Percentiles rank a stretch among this genome's conserved stretches.
phyloP scores from a whole-genome alignment of 2,329 filamentous ascomycete genomes.

The Westerdykella ornata region DNA sequence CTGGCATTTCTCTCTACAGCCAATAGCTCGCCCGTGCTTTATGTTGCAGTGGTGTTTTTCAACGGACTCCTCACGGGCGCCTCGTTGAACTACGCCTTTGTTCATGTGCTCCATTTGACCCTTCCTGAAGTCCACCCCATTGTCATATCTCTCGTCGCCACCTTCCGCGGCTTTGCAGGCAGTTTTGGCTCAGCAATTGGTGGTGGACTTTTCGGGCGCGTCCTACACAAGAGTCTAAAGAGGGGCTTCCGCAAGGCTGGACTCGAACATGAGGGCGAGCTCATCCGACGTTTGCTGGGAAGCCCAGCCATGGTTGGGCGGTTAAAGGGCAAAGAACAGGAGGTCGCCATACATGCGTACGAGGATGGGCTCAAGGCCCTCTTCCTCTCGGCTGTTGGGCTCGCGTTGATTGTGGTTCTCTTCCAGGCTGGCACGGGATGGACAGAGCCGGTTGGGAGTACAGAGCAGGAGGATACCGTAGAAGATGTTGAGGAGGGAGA shows the following conservation, averaged over 20 bases:
- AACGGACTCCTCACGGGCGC: conserved; percentile 70
- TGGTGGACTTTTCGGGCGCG: conserved; percentile 65
- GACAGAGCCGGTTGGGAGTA: conserved; percentile 33
- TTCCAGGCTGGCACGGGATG: conserved; percentile 56
- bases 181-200: conserved; percentile 75
- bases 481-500: conserved; percentile 21
- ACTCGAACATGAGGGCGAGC: conserved; percentile 34
- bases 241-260: conserved; percentile 49
- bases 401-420: conserved; percentile 46
- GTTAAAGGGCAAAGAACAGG: conserved; percentile 45
- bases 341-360: conserved; percentile 50
- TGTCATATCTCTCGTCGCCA: conserved; percentile 66
- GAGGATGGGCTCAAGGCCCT: conserved; percentile 48
- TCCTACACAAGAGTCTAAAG: conserved; percentile 51
- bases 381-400: conserved; percentile 46
- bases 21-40: conserved; percentile 46
- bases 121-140: conserved; percentile 62
- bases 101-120: conserved; percentile 70
- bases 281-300: conserved; percentile 52
- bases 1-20: conserved; percentile 53
- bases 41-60: conserved; percentile 56
- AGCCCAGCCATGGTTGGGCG: conserved; percentile 51
- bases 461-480: conserved; percentile 9
- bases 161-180: conserved; percentile 74
- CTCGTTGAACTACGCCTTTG: conserved; percentile 71